A percentile compares a stretch with the other conserved stretches of the same genome.
phyloP scores from a whole-genome alignment of 108 stramenopile species.

The Pelagomonas calceolata region DNA sequence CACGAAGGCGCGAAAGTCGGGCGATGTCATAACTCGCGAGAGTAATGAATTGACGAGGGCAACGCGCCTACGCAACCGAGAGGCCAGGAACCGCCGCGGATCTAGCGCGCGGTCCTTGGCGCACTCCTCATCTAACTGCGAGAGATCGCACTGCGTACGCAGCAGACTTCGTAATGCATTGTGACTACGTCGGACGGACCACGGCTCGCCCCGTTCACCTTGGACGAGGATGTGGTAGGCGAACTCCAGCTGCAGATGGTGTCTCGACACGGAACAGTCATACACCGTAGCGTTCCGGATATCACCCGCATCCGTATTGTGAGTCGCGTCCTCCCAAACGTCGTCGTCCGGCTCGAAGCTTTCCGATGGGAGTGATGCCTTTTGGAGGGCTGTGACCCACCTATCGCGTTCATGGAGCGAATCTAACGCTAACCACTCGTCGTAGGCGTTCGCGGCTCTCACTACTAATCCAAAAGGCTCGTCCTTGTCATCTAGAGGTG shows the following conservation, averaged over 20 bases:
- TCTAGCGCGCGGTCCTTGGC: background rate
- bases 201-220: background rate
- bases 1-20: background rate
- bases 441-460: background rate
- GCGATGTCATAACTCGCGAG: background rate
- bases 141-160: background rate
- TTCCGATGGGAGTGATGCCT: background rate
- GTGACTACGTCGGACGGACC: background rate
- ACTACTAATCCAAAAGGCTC: background rate
- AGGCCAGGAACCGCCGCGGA: background rate
- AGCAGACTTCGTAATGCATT: background rate
- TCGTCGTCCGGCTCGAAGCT: background rate
- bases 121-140: background rate
- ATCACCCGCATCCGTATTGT: background rate
- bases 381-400: background rate
- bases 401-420: background rate
- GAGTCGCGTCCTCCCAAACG: background rate
- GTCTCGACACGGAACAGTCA: background rate
- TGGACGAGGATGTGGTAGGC: background rate
- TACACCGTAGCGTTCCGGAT: background rate
- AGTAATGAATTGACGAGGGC: background rate
- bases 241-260: background rate
- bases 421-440: background rate
- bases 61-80: background rate
- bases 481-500: background rate